Base-by-base conservation (phyloP, 148 eudicot genomes). In the Polygonum aviculare region DNA sequence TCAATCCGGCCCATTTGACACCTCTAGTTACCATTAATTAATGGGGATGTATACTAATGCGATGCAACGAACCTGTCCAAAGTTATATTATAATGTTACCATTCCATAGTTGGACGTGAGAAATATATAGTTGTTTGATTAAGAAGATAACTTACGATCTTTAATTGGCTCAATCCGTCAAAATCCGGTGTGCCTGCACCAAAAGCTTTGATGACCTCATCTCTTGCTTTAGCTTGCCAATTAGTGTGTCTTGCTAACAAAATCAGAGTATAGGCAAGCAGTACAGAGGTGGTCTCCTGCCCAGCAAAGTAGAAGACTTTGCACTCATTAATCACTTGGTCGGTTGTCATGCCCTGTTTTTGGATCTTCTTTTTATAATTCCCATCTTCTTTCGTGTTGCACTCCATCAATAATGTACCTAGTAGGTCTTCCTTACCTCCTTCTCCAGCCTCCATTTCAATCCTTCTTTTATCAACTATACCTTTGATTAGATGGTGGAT, bases 211-310 rank as follows among this genome's bases (percentile, higher is more conserved):
- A 83, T 44, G 65, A 80, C 81, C 78, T 83, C 86, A 73, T 83
- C 83, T 12, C 83, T 65, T 4, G 86, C 86, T 12, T 76, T 76
- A 18, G 72, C 47, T 76, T 83, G 86, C 85, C 85, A 83, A 31
- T 80, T 79, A 54, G 59, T 60, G 57, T 83, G 81, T 33, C 71
- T 74, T 22, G 74, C 82, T 48, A 83, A 71, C 35, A 80, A 49
- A 40, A 83, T 80, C 77, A 83, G 75, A 19, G 76, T 75, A 78
- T 77, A 80, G 7, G 80, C 45, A 35, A 83, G 83, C 69, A 80
- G 79, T 48, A 75, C 78, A 0, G 85, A 80, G 48, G 82, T 79
- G 18, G 82, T 83, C 40, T 79, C 82, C n/a, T 81, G 77, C 16
- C 83, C 85, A 16, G 84, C 84, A 7, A 82, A 73, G 60, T 79